A percentile compares a stretch with the other conserved stretches of the same genome.
phyloP scores from a whole-genome alignment of 257 asterid species.

The Asclepias syriaca region DNA sequence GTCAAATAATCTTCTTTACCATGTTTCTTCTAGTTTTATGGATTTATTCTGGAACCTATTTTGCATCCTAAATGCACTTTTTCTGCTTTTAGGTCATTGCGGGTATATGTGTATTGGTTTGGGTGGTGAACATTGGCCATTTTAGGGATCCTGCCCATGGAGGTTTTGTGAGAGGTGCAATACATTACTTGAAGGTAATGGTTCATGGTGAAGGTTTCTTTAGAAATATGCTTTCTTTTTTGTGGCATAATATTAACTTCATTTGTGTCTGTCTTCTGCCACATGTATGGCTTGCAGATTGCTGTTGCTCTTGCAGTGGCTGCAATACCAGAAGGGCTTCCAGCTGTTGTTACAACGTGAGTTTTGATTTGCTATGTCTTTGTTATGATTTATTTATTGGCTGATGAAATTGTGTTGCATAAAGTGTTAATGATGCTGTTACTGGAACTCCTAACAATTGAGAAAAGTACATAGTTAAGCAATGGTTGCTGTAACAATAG shows the following conservation, averaged over 20 bases:
- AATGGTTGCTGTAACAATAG: neutral
- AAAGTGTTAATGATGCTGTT: neutral
- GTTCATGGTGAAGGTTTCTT: slow-evolving; percentile 7
- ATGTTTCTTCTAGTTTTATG: neutral
- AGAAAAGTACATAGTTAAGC: neutral
- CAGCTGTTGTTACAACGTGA: slow-evolving; percentile 98
- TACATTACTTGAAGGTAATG: slow-evolving; percentile 93
- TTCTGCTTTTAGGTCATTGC: slow-evolving; percentile 82
- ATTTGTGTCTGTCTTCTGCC: slow-evolving; percentile 1
- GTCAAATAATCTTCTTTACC: neutral
- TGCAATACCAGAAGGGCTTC: slow-evolving; percentile 99
- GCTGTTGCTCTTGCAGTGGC: slow-evolving; percentile 99
- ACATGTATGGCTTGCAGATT: slow-evolving; percentile 48
- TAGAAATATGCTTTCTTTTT: slow-evolving; percentile 1
- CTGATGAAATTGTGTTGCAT: neutral
- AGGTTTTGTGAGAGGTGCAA: slow-evolving; percentile 90
- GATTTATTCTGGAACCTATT: slow-evolving; percentile 1
- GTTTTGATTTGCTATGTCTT: slow-evolving; percentile 31
- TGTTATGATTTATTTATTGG: slow-evolving; percentile 12
- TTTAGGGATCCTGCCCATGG: slow-evolving; percentile 98
- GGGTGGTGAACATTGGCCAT: slow-evolving; percentile 98
- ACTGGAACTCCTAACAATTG: neutral
- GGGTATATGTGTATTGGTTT: slow-evolving; percentile 90
- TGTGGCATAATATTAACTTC: neutral
- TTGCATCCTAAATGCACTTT: slow-evolving; percentile 23